Base-by-base conservation (phyloP, 2,329 filamentous ascomycete species). In the Aspergillus sp. region DNA sequence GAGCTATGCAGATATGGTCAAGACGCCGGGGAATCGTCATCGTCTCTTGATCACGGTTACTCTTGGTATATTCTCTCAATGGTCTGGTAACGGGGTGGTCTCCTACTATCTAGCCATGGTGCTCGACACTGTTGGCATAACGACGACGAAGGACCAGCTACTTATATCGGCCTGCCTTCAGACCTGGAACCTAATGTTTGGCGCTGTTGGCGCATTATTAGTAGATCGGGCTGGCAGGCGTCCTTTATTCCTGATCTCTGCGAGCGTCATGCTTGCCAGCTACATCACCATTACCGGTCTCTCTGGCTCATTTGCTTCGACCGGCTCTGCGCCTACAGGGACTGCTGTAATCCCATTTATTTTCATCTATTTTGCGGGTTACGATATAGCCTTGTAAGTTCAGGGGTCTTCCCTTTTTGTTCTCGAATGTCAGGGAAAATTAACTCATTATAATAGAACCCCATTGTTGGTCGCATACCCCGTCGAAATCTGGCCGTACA, bases 341-440 rank as follows among this genome's bases (percentile, higher is more conserved):
- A 66, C 59, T 4, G 67, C 67, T 1, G 68, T 70, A 2, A 66
- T 72, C 11, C 66, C 68, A 1, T 65, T 70, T 24, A 52, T 72
- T 5, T 72, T 70, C 39, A 59, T 69, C 27, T 70, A 65, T 58
- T 69, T 67, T 39, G 64, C 64, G 0, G 66, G 65, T 7, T 69
- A 69, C 19, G 62, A 64, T 15, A 64, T 69, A 21, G 66, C 66
- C 1, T 33, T 68, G 60, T 67, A 53, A 61, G 64, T 52, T 11
- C 24, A 17, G 23, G 5, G 5, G n/a, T 24, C 15, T 17, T 15
- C 19, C 12, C 37, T 19, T 19, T 11, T 48, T 23, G 31, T n/a
- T 11, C 5, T 19, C 45, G 1, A 11, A 9, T 6, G 17, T 19
- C 24, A 31, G 8, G 27, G 9, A 31, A 3, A 11, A 17, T 27